These are phyloP conservation scores for Zoysia matrella DNA, from an alignment of 202 grass and related monocot genomes.

Conservation along the genomic window DNA sequence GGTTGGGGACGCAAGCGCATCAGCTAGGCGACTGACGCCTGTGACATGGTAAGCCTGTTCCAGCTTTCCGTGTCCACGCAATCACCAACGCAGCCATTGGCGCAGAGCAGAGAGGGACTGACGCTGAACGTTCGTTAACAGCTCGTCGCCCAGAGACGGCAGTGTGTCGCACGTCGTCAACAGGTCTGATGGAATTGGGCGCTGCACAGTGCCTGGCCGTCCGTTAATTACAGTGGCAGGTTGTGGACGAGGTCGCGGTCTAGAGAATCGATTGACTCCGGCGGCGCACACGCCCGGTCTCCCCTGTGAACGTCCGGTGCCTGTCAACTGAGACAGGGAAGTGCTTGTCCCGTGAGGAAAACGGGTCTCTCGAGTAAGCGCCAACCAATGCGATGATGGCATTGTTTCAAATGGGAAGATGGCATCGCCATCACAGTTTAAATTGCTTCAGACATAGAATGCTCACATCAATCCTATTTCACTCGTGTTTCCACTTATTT, in stretches of 20 bases:
- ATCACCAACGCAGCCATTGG: not conserved
- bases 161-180: not conserved
- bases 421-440: not conserved
- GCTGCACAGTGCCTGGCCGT: not conserved
- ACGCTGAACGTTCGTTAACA: not conserved
- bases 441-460: not conserved
- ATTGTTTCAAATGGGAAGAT: not conserved
- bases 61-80: conserved; percentile 1
- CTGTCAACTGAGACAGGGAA: not conserved
- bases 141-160: not conserved
- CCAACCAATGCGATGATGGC: not conserved
- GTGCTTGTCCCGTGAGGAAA: not conserved
- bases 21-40: not conserved
- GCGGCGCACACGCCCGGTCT: not conserved
- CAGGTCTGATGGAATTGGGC: not conserved
- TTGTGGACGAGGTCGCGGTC: not conserved
- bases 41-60: not conserved
- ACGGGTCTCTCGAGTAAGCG: not conserved
- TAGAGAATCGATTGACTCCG: not conserved
- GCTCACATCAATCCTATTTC: not conserved
- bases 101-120: not conserved
- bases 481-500: not conserved
- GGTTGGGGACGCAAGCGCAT: no score
- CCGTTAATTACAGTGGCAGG: not conserved
- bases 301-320: not conserved